phyloP scores from a whole-genome alignment of 441 rosid genomes.

The Metrosideros polymorpha region DNA sequence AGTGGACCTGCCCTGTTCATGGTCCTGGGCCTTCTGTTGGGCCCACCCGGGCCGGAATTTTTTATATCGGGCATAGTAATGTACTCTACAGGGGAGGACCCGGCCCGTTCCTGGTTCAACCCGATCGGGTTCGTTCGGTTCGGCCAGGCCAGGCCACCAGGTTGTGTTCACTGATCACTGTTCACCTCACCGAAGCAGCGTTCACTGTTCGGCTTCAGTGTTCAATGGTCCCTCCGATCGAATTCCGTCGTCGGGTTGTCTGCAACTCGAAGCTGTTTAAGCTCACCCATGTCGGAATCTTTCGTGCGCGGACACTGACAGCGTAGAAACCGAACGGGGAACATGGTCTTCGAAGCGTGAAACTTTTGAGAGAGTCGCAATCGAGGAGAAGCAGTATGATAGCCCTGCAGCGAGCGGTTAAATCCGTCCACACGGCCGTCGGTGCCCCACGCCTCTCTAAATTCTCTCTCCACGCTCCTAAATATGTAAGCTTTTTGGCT shows the following conservation, averaged over 20 bases:
- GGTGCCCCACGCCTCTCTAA: conserved; percentile 49
- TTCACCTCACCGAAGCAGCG: background rate
- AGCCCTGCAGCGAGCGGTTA: conserved; percentile 26
- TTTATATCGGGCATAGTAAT: background rate
- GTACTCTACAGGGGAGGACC: background rate
- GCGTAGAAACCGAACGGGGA: background rate
- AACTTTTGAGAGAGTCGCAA: background rate
- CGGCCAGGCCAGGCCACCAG: background rate
- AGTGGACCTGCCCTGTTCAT: background rate
- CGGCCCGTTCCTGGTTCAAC: background rate
- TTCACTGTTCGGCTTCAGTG: background rate
- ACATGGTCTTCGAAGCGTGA: background rate
- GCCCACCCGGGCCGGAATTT: background rate
- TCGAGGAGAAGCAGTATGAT: conserved; percentile 2
- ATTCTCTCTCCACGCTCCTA: conserved; percentile 63
- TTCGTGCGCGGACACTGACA: background rate
- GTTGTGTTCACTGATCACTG: background rate
- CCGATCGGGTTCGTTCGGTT: background rate
- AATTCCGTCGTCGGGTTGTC: background rate
- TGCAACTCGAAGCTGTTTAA: background rate
- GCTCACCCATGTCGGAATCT: background rate
- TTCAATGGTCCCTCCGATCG: background rate
- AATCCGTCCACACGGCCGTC: conserved; percentile 31
- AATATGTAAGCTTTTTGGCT: conserved; percentile 26
- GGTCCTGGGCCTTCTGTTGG: background rate